phyloP scores from a whole-genome alignment of 129 eudicot genomes.

The Deinandra increscens region DNA sequence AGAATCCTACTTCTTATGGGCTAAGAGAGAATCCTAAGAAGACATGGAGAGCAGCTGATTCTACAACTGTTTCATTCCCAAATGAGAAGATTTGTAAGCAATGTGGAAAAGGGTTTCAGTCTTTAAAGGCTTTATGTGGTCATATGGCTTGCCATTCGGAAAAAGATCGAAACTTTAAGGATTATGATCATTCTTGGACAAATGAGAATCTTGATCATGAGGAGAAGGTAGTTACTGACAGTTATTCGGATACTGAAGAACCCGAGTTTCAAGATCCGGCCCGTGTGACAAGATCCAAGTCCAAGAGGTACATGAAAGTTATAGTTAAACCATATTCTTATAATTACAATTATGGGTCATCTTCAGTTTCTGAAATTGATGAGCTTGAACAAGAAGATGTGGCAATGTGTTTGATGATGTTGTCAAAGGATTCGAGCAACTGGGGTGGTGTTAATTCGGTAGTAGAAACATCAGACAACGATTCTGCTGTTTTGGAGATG shows the following conservation, averaged over 20 bases:
- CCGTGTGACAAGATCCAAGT: conserved; percentile 47
- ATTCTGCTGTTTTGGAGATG: conserved; percentile 66
- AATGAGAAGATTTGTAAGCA: conserved; percentile 73
- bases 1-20: conserved; percentile 50
- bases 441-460: conserved; percentile 54
- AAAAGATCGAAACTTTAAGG: conserved; percentile 57
- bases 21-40: conserved; percentile 87
- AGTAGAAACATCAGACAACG: conserved; percentile 77
- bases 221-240: conserved; percentile 44
- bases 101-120: conserved; percentile 93
- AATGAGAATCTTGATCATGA: conserved; percentile 46
- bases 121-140: conserved; percentile 86
- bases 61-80: conserved; percentile 36
- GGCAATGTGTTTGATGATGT: conserved; percentile 83
- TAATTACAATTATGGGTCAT: conserved; percentile 41
- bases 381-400: conserved; percentile 69
- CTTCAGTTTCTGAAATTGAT: conserved; percentile 69
- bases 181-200: conserved; percentile 68
- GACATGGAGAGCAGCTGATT: conserved; percentile 74
- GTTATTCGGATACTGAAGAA: conserved; percentile 13
- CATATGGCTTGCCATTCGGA: conserved; percentile 94
- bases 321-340: conserved; percentile 34
- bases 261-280: conserved; percentile 35
- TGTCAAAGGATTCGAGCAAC: conserved; percentile 66
- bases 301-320: conserved; percentile 53